Evolutionary conservation across 2,329 filamentous ascomycete species (phyloP).

Genomic region (Emergomyces africanus): DNA sequence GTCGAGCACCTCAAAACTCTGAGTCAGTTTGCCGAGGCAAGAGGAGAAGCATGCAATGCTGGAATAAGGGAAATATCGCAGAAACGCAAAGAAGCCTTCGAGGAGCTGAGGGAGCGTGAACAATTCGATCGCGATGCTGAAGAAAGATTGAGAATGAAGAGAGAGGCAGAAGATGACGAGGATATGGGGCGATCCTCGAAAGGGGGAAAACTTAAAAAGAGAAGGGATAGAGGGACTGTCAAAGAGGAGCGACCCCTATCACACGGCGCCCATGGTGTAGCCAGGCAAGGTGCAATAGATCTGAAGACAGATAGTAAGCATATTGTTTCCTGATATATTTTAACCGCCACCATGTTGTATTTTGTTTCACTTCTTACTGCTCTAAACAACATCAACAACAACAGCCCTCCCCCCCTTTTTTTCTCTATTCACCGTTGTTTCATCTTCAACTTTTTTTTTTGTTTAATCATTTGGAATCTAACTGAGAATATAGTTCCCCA

Average conservation of each 20-base stretch:
- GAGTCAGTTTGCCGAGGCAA: constrained; percentile 44
- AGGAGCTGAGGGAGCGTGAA: constrained; percentile 39
- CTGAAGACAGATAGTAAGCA: constrained; percentile 43
- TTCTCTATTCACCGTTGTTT: neutral
- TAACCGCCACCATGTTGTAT: neutral
- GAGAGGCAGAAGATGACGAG: constrained; percentile 33
- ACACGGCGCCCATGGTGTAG: constrained; percentile 50
- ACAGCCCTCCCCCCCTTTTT: neutral
- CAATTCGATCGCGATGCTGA: constrained; percentile 35
- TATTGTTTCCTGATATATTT: neutral
- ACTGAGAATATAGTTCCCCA: constrained; percentile 2
- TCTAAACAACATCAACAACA: neutral
- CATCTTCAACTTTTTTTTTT: neutral
- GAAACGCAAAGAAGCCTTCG: constrained; percentile 43
- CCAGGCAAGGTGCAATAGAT: constrained; percentile 51
- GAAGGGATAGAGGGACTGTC: constrained; percentile 54
- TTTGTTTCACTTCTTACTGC: neutral
- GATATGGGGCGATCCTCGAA: constrained; percentile 37
- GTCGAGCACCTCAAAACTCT: constrained; percentile 44
- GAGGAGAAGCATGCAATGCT: constrained; percentile 46
- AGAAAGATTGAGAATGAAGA: constrained; percentile 36
- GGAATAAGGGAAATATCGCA: constrained; percentile 47
- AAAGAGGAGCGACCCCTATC: constrained; percentile 48
- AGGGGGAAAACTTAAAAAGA: constrained; percentile 59
- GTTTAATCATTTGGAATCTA: neutral